Conservation (phyloP, 257 asterid genomes). For the Rauvolfia tetraphylla region DNA sequence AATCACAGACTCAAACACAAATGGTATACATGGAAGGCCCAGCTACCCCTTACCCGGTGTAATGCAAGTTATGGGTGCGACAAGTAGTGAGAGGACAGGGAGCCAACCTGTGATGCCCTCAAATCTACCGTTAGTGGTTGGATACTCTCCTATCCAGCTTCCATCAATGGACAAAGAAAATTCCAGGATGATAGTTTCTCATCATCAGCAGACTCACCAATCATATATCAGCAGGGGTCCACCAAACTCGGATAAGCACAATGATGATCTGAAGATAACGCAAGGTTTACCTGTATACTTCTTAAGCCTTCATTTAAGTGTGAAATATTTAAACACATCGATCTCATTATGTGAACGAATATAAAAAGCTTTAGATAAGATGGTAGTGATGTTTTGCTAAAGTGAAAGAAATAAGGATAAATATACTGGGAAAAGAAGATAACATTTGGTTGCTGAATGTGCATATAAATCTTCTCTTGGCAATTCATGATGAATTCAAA, state of each 20-base stretch:
- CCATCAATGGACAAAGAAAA: slow-evolving; percentile 79
- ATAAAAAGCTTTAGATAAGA: background rate
- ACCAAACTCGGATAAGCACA: slow-evolving; percentile 39
- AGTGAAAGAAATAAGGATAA: background rate
- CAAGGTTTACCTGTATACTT: slow-evolving; percentile 51
- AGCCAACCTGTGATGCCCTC: slow-evolving; percentile 48
- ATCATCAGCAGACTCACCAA: slow-evolving; percentile 55
- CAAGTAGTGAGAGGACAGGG: slow-evolving; percentile 50
- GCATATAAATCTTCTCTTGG: background rate
- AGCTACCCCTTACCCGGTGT: slow-evolving; percentile 49
- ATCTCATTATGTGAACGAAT: background rate
- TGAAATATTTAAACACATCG: background rate
- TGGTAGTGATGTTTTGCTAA: background rate
- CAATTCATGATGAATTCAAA: background rate
- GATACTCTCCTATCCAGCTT: slow-evolving; percentile 65
- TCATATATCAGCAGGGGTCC: slow-evolving; percentile 49
- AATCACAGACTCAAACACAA: slow-evolving; percentile 42
- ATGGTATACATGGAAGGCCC: slow-evolving; percentile 37
- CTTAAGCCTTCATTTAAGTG: slow-evolving; percentile 6
- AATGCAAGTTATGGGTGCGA: slow-evolving; percentile 53
- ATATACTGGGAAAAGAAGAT: background rate
- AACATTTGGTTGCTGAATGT: background rate
- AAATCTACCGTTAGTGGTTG: slow-evolving; percentile 71
- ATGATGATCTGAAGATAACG: slow-evolving; percentile 52
- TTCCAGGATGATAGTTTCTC: slow-evolving; percentile 47